Evolutionary conservation across 352 stramenopile species (phyloP), one percentile per base, ranked within the genome.

Genomic region (Pythium sp.): DNA sequence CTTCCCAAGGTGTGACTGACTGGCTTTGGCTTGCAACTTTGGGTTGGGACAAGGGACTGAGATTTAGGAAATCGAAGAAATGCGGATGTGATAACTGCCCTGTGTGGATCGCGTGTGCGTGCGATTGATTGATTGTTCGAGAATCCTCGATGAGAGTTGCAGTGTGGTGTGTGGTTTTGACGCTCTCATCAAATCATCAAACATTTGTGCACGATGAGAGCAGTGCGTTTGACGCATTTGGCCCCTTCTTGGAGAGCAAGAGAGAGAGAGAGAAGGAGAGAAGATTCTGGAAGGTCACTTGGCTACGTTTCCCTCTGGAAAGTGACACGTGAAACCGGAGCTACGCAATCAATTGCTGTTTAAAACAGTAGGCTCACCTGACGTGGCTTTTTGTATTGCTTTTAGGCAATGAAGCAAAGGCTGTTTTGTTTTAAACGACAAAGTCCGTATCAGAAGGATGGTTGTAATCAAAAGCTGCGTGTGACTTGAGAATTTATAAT

Each of bases 201-300:
- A 24, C 43, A 51, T 51, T 11, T 8, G 18, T 18, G 20, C 15
- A 24, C 22, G 43, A 51, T 51, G 18, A 51, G 43, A 51, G 43
- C 43, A 14, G 4, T 51, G 15, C 6, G 18, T 24, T 51, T 41
- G 15, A 36, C 12, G 9, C 26, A 20, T 32, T 56, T 28, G n/a
- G 11, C 26, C 22, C 20, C 34, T 47, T 49, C 26, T 34, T 51
- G 18, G 28, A 46, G 22, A 36, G 38, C 46, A 34, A 64, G n/a
- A 20, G 34, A 58, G 46, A 64, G n/a, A 20, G 34, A 58, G 30
- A 58, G 58, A 64, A 56, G 26, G 61, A 64, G 22, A 68, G 32
- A 78, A 71, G 68, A 30, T 74, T 73, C 72, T 71, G 58, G 69
- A 74, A 74, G 51, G 67, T 64, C 36, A 56, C 55, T 47, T 11